Evolutionary conservation across 2,329 filamentous ascomycete species (phyloP), one percentile per base, ranked within the genome.

Genomic region (Diaporthe caulivora): DNA sequence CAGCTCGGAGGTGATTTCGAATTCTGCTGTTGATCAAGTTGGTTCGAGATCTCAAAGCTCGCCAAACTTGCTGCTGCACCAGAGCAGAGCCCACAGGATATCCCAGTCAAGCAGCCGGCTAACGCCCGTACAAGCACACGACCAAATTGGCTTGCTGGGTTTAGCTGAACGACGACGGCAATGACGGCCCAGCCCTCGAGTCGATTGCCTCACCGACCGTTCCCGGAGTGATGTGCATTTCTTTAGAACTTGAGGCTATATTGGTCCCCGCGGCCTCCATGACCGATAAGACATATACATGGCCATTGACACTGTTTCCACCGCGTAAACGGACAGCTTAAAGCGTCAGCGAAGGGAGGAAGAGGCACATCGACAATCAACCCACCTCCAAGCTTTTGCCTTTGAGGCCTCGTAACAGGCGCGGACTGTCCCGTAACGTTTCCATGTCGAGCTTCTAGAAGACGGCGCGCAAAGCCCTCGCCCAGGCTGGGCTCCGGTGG

Each of bases 161-260:
- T 17, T 26, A 70, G 49, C 9, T 73, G 21, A 49, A 71, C 51
- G 15, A 60, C 71, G 11, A 75, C 44, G 3, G 67, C 60, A 17
- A 76, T 44, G 13, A 71, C 24, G 2, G 65, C 62, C 3, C 53
- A 31, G n/a, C 26, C n/a, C 17, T 54, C 8, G 15, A 55, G 7
- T 9, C 24, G 29, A 1, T 6, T 26, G 11, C 51, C 55, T 49
- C 15, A 57, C 44, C 21, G 18, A 9, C 15, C 15, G 44, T 24
- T 72, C 70, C 11, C 29, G 17, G 2, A 18, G 9, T 47, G 10
- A 15, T 26, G 10, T 18, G 10, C 31, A 26, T 31, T 31, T 6
- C 8, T 62, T 13, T n/a, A 6, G 2, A 18, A 18, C 15, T 62
- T 26, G 8, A 24, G 26, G 24, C 37, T 2, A 31, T 2, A 47